These are phyloP conservation scores for Rostrohypoxylon terebratum DNA, from an alignment of 495 filamentous ascomycete genomes.

Conservation along the genomic window DNA sequence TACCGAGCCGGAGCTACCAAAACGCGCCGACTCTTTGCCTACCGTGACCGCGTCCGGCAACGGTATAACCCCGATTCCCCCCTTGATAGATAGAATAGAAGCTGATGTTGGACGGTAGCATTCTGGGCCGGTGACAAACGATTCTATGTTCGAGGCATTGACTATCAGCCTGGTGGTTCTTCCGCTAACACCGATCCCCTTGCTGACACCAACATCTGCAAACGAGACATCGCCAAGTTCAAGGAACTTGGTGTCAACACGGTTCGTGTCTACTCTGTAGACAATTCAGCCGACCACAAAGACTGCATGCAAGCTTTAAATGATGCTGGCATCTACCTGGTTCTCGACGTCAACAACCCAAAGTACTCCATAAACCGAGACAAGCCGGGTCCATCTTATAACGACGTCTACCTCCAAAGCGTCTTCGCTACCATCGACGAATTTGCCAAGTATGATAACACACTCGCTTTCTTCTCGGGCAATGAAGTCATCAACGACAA, in stretches of 20 bases:
- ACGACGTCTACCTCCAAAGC: constrained; percentile 89
- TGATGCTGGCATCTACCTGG: constrained; percentile 90
- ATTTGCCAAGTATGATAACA: constrained; percentile 89
- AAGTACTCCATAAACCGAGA: constrained; percentile 82
- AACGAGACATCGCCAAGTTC: constrained; percentile 87
- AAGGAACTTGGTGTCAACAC: constrained; percentile 89
- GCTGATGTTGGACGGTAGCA: constrained; percentile 61
- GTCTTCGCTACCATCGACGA: constrained; percentile 92
- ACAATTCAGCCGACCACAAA: constrained; percentile 86
- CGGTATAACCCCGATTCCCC: constrained; percentile 47
- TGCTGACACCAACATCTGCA: constrained; percentile 74
- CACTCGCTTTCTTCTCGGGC: constrained; percentile 93
- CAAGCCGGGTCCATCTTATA: constrained; percentile 83
- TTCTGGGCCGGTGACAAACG: constrained; percentile 86
- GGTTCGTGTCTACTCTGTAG: constrained; percentile 91
- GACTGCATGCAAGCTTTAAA: constrained; percentile 85
- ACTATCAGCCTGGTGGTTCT: constrained; percentile 94
- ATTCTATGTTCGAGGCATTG: constrained; percentile 95
- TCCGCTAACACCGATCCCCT: constrained; percentile 83
- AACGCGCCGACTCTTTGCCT: constrained; percentile 55
- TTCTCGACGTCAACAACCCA: constrained; percentile 78
- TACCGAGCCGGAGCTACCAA: constrained; percentile 69
- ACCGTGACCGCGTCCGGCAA: constrained; percentile 62
- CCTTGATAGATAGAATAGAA: not conserved
- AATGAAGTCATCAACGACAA: constrained; percentile 96